These are phyloP conservation scores for Protomyces pachydermus DNA, from an alignment of 1,139 yeast genomes.

Conservation along the genomic window DNA sequence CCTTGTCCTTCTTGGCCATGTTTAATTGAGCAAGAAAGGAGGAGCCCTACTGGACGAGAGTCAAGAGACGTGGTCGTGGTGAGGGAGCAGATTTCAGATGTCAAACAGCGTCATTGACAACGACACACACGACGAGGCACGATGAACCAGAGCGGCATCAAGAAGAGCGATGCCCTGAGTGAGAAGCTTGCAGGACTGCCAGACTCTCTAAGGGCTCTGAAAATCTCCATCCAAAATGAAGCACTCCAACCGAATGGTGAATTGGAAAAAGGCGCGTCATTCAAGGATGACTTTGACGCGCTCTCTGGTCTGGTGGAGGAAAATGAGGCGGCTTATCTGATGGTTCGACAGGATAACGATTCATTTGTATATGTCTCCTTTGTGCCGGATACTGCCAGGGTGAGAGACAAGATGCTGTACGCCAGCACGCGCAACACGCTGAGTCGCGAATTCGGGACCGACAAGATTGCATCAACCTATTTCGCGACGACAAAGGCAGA, in stretches of 20 bases:
- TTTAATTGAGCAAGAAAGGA: too few relatives aligned
- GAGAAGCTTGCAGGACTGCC: neutral
- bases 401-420: slow-evolving; percentile 83
- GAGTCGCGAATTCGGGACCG: slow-evolving; percentile 65
- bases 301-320: slow-evolving; percentile 44
- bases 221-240: slow-evolving; percentile 30
- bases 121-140: neutral
- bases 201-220: slow-evolving; percentile 7
- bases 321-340: slow-evolving; percentile 57
- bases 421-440: slow-evolving; percentile 83
- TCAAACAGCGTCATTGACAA: neutral
- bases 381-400: slow-evolving; percentile 82
- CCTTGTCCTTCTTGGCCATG: slow-evolving; percentile 26
- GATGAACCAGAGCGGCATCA: slow-evolving; percentile 22
- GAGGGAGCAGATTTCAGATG: neutral
- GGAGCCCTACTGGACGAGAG: too few relatives aligned
- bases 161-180: slow-evolving; percentile 6
- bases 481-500: slow-evolving; percentile 63
- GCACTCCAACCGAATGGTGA: slow-evolving; percentile 33
- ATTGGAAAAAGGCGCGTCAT: slow-evolving; percentile 37
- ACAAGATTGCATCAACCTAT: slow-evolving; percentile 51
- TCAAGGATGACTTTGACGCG: slow-evolving; percentile 40
- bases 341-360: slow-evolving; percentile 45
- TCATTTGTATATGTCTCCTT: slow-evolving; percentile 62
- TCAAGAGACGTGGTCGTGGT: too few relatives aligned